A percentile compares a stretch with the other conserved stretches of the same genome.
These are phyloP conservation scores for Arachis stenosperma DNA, from an alignment of 306 rosid species.

Conservation along the genomic window DNA sequence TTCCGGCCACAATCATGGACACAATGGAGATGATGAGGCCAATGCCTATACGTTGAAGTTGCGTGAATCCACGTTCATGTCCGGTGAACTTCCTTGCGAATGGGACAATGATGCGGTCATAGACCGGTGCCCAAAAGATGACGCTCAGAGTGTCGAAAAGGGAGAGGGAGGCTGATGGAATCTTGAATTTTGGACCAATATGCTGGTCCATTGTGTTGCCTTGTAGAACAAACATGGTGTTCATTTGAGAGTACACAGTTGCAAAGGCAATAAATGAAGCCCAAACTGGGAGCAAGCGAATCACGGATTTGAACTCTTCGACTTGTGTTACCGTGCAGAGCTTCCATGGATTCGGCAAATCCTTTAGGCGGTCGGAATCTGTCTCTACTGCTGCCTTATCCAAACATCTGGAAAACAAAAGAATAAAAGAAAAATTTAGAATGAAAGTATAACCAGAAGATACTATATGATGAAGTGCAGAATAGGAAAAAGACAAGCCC, in stretches of 20 bases:
- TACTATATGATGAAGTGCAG: not conserved
- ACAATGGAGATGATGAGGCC: conserved; percentile 66
- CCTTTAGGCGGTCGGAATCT: conserved; percentile 35
- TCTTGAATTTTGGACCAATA: conserved; percentile 63
- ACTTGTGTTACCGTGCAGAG: conserved; percentile 78
- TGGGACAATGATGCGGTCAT: conserved; percentile 62
- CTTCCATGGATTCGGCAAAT: conserved; percentile 51
- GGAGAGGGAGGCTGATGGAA: conserved; percentile 83
- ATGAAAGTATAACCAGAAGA: not conserved
- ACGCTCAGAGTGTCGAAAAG: conserved; percentile 72
- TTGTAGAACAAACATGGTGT: conserved; percentile 83
- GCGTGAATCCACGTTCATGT: conserved; percentile 62
- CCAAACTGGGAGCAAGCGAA: conserved; percentile 70
- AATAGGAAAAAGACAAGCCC: not conserved
- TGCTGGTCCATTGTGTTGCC: conserved; percentile 78
- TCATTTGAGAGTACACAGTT: conserved; percentile 75
- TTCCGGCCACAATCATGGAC: conserved; percentile 68
- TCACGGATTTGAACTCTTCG: conserved; percentile 64
- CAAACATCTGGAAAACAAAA: conserved; percentile 50
- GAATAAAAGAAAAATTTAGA: not conserved
- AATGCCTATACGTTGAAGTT: conserved; percentile 78
- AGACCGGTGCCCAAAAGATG: conserved; percentile 69
- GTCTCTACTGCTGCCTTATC: conserved; percentile 78
- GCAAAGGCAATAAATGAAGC: conserved; percentile 68
- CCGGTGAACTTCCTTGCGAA: conserved; percentile 61